Evolutionary conservation across 495 filamentous ascomycete species (phyloP).

Genomic region (Aspergillus homomorphus): DNA sequence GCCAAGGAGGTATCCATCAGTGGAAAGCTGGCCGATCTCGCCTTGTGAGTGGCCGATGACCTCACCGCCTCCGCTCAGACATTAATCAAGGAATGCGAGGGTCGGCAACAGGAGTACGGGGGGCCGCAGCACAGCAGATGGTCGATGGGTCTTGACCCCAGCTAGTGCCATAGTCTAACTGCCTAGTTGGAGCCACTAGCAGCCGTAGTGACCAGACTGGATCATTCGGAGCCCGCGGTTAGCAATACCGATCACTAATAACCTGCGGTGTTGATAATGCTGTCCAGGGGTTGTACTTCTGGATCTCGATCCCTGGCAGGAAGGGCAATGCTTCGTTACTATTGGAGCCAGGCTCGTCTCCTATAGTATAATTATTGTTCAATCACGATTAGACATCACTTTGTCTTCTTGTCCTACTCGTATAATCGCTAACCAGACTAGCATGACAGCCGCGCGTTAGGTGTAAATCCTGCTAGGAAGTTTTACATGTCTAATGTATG

Average conservation of each 20-base stretch:
- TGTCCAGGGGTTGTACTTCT: neutral
- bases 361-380: conserved; percentile 7
- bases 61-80: conserved; percentile 6
- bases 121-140: neutral
- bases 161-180: neutral
- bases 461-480: conserved; percentile 1
- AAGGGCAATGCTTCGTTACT: neutral
- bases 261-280: neutral
- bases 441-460: neutral
- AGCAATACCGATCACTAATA: conserved; percentile 10
- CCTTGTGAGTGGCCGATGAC: neutral
- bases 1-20: neutral
- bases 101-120: neutral
- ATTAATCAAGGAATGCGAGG: conserved; percentile 1
- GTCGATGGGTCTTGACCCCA: neutral
- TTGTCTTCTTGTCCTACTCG: neutral
- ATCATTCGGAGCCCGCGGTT: neutral
- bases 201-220: neutral
- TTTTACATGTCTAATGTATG: neutral
- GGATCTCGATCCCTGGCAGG: neutral
- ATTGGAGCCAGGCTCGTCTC: neutral
- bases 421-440: neutral
- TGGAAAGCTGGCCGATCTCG: neutral
- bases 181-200: neutral
- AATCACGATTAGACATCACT: conserved; percentile 5